Base-by-base conservation (phyloP, 108 stramenopile genomes). In the Nannochloropsis salina region DNA sequence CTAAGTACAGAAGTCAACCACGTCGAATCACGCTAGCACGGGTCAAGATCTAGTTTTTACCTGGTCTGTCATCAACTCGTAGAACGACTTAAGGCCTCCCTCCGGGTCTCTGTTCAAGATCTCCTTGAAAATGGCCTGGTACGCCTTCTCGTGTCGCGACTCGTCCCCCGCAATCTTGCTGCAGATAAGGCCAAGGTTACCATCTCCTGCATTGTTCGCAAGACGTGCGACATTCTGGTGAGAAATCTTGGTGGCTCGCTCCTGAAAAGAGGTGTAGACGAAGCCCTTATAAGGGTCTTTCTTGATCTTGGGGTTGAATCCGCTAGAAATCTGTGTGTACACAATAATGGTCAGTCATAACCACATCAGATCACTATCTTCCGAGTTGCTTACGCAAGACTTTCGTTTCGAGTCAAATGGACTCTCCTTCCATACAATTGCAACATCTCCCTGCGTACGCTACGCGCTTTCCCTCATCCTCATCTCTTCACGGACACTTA, bases 261-360 rank as follows among this genome's bases (percentile, higher is more conserved):
- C 95, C 90, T 96, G 95, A 91, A 96, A 96, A 80, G 94, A 94
- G n/a, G 95, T 96, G 92, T 96, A 96, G 41, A 96, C 94, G 83
- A 96, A 96, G 81, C 95, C 95, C 87, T 94, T 91, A 93, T 96
- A 96, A n/a, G 95, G 95, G 88, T 96, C 95, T 88, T 95, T 94
- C 31, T 91, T 92, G 10, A 94, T 94, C 3, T 91, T 91, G 11
- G 95, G 95, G 86, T 96, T 96, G 91, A 96, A 96, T 61, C 95
- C 95, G 81, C 85, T 93, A 47, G 95, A 94, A 83, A 96, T 96
- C 61, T 74, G 8, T n/a, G 15, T 74, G 4, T n/a, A 74, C 20
- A 74, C 2, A 3, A 74, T 2, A 8, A 3, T 15, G 6, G 61
- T 15, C 6, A 74, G n/a, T n/a, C 0, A 74, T n/a, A 74, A 74